Base-by-base conservation (phyloP, 441 rosid genomes). In the Oxalis stricta region DNA sequence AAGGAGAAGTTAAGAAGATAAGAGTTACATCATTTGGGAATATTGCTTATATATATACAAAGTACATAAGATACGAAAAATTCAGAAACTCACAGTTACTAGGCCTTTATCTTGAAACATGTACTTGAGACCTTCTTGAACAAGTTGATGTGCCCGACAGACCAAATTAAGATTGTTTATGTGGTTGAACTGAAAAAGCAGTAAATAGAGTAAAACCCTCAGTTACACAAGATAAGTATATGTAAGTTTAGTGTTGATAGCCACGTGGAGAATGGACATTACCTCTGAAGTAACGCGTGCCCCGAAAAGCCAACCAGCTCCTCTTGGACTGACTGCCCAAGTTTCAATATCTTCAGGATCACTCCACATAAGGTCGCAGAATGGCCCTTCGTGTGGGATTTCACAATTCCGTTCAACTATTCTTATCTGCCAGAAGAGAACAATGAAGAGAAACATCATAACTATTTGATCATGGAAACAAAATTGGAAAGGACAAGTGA, bases 101-200 rank as follows among this genome's bases (percentile, higher is more conserved):
- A 92, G 82, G 73, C 99, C 99, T 74, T 92, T 92, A 58, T 92
- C 99, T 59, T 92, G 95, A 78, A 92, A 92, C 99, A 92, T 92
- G 76, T 87, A 92, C 60, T 92, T 92, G 42, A 92, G 97, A 44
- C 97, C 99, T 69, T 92, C 99, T 87, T 92, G 99, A 35, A 92
- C 97, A 60, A 92, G 92, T 66, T 92, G 99, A 68, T 92, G 99
- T 4, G 99, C 99, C 8, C 99, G 99, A 61, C 99, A 92, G 62
- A 92, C 99, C 55, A 92, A 66, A 59, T 77, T 89, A 53, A 92
- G 99, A 50, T 84, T 87, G 70, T 92, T 92, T 53, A 92, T 77
- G 64, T 75, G 86, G 63, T 92, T 92, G 66, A 79, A 92, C 99
- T 92, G 82, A 70, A 62, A 61, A 33, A 49, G n/a, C n/a, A 41